Conservation (phyloP, 768 basidiomycete species). For the Tephrocybe rancida region DNA sequence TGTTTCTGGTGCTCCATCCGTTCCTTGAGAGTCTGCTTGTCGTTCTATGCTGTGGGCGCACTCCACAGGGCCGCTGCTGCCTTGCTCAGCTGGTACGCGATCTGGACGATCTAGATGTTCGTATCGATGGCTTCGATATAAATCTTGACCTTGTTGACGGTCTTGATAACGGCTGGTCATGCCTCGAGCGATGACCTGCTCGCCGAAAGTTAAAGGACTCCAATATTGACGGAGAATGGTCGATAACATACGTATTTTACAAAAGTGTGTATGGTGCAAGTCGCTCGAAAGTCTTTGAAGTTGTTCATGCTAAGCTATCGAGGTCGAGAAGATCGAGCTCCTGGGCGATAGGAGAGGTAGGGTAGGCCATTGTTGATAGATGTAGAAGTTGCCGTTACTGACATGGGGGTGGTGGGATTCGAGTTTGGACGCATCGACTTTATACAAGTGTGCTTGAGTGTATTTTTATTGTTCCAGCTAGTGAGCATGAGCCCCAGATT, state of each 20-base stretch:
- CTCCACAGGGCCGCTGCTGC: conserved; percentile 10
- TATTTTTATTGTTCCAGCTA: background rate
- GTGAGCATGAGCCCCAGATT: background rate
- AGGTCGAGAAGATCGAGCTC: conserved; percentile 25
- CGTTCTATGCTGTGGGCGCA: background rate
- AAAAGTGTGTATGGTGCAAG: conserved; percentile 36
- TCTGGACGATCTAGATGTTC: conserved; percentile 18
- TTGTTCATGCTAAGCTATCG: conserved; percentile 28
- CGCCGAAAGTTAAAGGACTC: background rate
- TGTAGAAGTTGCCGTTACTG: too few species aligned
- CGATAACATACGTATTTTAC: conserved; percentile 27
- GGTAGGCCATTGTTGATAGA: conserved; percentile 11
- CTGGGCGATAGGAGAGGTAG: background rate
- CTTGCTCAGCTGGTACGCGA: conserved; percentile 18
- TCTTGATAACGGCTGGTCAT: conserved; percentile 10
- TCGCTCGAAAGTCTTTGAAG: conserved; percentile 39
- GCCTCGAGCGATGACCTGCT: conserved; percentile 22
- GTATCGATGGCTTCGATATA: conserved; percentile 21
- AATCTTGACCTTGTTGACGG: conserved; percentile 13
- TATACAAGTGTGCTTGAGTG: background rate
- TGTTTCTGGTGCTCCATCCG: conserved; percentile 2
- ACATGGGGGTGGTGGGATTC: background rate
- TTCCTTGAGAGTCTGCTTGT: conserved; percentile 3
- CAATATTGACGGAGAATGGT: background rate
- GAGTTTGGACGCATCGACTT: background rate